Evolutionary conservation across 2,329 filamentous ascomycete species (phyloP), one percentile per base, ranked within the genome.

Genomic region (Sporothrix pseudoabietina): DNA sequence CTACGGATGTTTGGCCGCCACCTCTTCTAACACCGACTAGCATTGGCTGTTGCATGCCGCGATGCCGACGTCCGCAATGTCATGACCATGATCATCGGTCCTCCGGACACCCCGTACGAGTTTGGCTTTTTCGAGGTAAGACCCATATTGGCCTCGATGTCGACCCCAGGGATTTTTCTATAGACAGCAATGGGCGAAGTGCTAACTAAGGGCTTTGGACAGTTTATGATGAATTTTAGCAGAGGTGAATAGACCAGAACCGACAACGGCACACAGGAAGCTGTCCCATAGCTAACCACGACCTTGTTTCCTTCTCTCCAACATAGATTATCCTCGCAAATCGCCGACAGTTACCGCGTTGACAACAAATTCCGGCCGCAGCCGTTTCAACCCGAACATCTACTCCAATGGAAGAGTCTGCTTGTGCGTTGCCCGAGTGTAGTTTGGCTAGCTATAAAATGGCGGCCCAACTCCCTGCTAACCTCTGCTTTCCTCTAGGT

Each of bases 301-400:
- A 12, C 5, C 3, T 32, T 41, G 8, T 22, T 39, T 16, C 12
- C 4, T 22, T 26, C 14, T 5, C 12, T 8, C 19, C 26, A 12
- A 55, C n/a, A 44, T 78, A 94, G 94, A 97, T 3, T 99, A 99
- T 79, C 96, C 96, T 6, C 85, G 87, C 68, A 90, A 89, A 77
- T 87, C 89, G 0, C 89, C 89, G 1, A 76, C 77, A 16, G 89
- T 91, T 35, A 88, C 85, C 32, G 91, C 92, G 35, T 87, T 90
- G 57, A 98, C 96, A 0, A 99, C 95, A 1, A 98, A 98, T 79
- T 85, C 87, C n/a, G 95, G 95, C 12, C 87, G 91, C 74, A 94
- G 91, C 79, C 90, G 96, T 8, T 98, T 98, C 85, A 98, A 98
- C 79, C 96, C 96, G 3, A 99, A 99, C 79, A 97, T 99, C 75